These are phyloP conservation scores for Puccinia triticina DNA, from an alignment of 1,284 basidiomycete genomes.

Conservation along the genomic window DNA sequence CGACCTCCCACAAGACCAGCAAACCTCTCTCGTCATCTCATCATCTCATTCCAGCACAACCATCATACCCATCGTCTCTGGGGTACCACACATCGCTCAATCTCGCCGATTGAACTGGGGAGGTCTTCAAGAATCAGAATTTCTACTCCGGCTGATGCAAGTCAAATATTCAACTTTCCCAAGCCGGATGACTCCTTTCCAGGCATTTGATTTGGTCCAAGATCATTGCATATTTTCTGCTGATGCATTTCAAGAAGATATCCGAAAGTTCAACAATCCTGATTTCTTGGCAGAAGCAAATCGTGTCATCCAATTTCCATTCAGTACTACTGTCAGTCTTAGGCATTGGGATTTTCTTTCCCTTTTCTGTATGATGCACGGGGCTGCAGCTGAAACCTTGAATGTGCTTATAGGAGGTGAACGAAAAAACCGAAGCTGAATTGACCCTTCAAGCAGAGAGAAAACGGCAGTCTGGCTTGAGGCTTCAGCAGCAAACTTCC, in stretches of 20 bases:
- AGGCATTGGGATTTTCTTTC: not conserved
- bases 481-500: constrained; percentile 89
- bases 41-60: constrained; percentile 84
- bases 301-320: constrained; percentile 83
- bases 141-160: constrained; percentile 87
- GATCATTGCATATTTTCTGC: constrained; percentile 82
- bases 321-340: constrained; percentile 65
- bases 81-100: constrained; percentile 76
- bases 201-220: constrained; percentile 68
- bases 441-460: constrained; percentile 75
- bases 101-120: constrained; percentile 89
- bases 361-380: not conserved
- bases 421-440: constrained; percentile 92
- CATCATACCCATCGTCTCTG: constrained; percentile 79
- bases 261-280: constrained; percentile 71
- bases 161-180: constrained; percentile 92
- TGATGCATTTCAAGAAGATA: constrained; percentile 71
- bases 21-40: constrained; percentile 79
- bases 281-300: constrained; percentile 69
- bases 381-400: not conserved
- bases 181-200: constrained; percentile 64
- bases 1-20: constrained; percentile 65
- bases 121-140: constrained; percentile 82
- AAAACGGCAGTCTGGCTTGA: constrained; percentile 78
- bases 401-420: constrained; percentile 63